phyloP scores from a whole-genome alignment of 805 yeast species.

The Maudiozyma pseudohumilis region DNA sequence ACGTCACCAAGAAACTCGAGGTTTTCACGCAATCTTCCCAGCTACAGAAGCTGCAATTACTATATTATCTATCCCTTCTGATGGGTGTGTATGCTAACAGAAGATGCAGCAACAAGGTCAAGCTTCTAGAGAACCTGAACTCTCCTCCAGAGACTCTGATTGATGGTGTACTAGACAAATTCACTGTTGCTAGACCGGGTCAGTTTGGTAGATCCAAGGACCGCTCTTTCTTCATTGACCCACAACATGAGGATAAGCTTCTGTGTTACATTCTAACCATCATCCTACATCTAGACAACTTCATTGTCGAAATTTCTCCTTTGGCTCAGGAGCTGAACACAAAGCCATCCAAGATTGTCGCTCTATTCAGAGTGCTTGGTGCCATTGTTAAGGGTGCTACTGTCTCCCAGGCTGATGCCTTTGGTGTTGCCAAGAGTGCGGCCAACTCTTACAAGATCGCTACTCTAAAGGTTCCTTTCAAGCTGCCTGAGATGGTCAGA shows the following conservation, averaged over 20 bases:
- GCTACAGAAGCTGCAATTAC: constrained; percentile 50
- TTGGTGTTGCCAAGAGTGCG: constrained; percentile 51
- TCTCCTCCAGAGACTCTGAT: constrained; percentile 64
- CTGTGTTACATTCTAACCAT: constrained; percentile 68
- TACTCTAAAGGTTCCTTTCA: constrained; percentile 76
- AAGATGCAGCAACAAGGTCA: constrained; percentile 49
- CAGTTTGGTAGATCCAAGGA: constrained; percentile 67
- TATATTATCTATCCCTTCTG: constrained; percentile 73
- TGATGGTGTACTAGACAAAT: constrained; percentile 62
- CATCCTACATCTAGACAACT: constrained; percentile 67
- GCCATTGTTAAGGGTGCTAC: constrained; percentile 66
- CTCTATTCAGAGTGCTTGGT: constrained; percentile 72
- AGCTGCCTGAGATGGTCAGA: constrained; percentile 72
- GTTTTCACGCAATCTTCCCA: constrained; percentile 36
- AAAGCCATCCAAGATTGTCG: constrained; percentile 62
- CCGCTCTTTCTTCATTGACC: constrained; percentile 72
- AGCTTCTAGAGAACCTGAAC: constrained; percentile 50
- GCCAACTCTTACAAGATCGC: constrained; percentile 71
- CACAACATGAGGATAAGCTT: constrained; percentile 77
- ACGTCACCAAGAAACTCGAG: constrained; percentile 40
- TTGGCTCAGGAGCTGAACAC: constrained; percentile 75
- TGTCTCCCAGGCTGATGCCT: constrained; percentile 63
- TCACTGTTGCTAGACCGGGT: constrained; percentile 57
- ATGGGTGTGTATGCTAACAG: constrained; percentile 72
- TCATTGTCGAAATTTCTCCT: constrained; percentile 65